phyloP scores from a whole-genome alignment of 2,329 filamentous ascomycete species.

The Capronia coronata region DNA sequence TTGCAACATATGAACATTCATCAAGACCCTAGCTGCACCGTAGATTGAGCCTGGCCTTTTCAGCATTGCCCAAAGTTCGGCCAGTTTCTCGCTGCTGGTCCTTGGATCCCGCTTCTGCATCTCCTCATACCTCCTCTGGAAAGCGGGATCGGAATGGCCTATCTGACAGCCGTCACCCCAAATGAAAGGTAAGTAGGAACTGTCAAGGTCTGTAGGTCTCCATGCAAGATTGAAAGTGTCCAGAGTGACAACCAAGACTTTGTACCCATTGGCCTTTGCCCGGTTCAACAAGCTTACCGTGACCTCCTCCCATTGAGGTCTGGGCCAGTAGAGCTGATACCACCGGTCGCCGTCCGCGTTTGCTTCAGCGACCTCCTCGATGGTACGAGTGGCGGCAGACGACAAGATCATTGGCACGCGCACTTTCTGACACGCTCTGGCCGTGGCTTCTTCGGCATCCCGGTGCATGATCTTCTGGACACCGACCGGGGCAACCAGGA shows the following conservation, averaged over 20 bases:
- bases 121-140: slow-evolving; percentile 49
- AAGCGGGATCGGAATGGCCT: slow-evolving; percentile 61
- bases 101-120: slow-evolving; percentile 43
- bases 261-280: slow-evolving; percentile 56
- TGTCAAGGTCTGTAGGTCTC: slow-evolving; percentile 60
- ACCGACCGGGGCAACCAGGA: slow-evolving; percentile 62
- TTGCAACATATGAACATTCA: slow-evolving; percentile 21
- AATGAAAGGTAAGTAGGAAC: slow-evolving; percentile 45
- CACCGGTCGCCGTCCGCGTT: slow-evolving; percentile 52
- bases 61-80: slow-evolving; percentile 21
- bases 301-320: slow-evolving; percentile 51
- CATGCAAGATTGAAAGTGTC: slow-evolving; percentile 64
- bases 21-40: slow-evolving; percentile 25
- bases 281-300: slow-evolving; percentile 56
- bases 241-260: slow-evolving; percentile 62
- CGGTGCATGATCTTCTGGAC: slow-evolving; percentile 62
- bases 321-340: slow-evolving; percentile 71
- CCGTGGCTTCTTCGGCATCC: slow-evolving; percentile 57
- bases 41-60: slow-evolving; percentile 25
- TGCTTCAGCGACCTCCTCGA: slow-evolving; percentile 59
- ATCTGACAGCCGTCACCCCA: slow-evolving; percentile 47
- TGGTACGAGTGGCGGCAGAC: slow-evolving; percentile 55
- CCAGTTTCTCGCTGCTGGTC: slow-evolving; percentile 34
- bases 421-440: slow-evolving; percentile 52
- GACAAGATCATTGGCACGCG: slow-evolving; percentile 60